phyloP scores from a whole-genome alignment of 1,284 basidiomycete species.

The Ceratobasidium sp. region DNA sequence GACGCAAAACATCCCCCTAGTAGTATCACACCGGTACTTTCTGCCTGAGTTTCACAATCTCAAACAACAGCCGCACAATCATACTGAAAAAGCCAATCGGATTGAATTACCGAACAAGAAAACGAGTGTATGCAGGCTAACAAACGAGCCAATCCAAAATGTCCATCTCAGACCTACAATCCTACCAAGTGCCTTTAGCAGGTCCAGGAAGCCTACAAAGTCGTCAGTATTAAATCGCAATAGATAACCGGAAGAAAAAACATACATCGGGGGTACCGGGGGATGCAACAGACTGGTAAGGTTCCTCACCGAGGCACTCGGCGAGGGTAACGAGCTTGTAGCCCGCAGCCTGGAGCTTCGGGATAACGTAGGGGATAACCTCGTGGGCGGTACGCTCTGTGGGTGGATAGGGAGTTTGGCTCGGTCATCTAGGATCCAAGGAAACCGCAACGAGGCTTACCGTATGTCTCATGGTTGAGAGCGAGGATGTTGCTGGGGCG shows the following conservation, averaged over 20 bases:
- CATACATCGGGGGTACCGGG: slow-evolving; percentile 23
- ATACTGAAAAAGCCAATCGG: too few species aligned
- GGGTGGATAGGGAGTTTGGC: neutral
- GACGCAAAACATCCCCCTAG: too few species aligned
- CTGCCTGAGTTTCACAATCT: too few species aligned
- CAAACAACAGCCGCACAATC: too few species aligned
- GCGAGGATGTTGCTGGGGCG: slow-evolving; percentile 35
- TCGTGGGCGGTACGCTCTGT: neutral
- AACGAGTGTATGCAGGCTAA: neutral
- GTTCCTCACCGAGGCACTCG: slow-evolving; percentile 31
- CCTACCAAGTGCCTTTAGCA: slow-evolving; percentile 8
- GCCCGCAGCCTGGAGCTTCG: slow-evolving; percentile 32
- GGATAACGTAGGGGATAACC: slow-evolving; percentile 15
- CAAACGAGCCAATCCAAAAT: too few species aligned
- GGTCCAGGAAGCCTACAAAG: slow-evolving; percentile 2
- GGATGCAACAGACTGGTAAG: slow-evolving; percentile 32
- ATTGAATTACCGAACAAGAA: neutral
- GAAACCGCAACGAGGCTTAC: neutral
- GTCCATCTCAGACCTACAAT: too few species aligned
- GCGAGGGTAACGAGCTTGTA: slow-evolving; percentile 32
- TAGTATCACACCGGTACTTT: too few species aligned
- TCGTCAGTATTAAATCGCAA: neutral
- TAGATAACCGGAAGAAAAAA: neutral
- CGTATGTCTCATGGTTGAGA: slow-evolving; percentile 40
- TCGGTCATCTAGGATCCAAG: too few species aligned